phyloP scores from a whole-genome alignment of 345 rosid genomes.

The Salix arbutifolia region DNA sequence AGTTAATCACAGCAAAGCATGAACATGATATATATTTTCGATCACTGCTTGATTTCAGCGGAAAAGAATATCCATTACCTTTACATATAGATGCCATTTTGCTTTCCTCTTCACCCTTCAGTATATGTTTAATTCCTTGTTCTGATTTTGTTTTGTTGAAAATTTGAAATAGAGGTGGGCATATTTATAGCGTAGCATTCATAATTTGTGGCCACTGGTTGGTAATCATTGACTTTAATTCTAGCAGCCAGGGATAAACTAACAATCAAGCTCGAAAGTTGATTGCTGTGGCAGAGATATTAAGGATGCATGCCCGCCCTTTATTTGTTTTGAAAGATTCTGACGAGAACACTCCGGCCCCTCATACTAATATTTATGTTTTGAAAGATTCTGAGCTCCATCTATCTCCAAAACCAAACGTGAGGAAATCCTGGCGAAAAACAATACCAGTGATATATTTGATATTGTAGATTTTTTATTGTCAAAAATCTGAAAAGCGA shows the following conservation, averaged over 20 bases:
- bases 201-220: background rate
- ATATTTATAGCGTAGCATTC: background rate
- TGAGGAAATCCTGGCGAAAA: too few relatives aligned
- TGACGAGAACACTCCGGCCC: too few relatives aligned
- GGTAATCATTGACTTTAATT: background rate
- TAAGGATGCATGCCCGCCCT: background rate
- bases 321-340: too few relatives aligned
- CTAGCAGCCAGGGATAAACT: background rate
- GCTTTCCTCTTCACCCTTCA: background rate
- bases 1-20: background rate
- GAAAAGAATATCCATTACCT: background rate
- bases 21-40: background rate
- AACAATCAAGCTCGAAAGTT: background rate
- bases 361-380: too few relatives aligned
- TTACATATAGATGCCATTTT: background rate
- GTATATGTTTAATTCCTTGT: background rate
- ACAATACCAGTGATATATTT: too few relatives aligned
- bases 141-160: background rate
- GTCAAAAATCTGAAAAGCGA: too few relatives aligned
- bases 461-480: too few relatives aligned
- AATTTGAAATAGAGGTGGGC: background rate
- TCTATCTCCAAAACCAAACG: too few relatives aligned
- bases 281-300: background rate
- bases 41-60: background rate
- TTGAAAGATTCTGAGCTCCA: too few relatives aligned